phyloP scores from a whole-genome alignment of 768 basidiomycete genomes.

The Melanogaster broomeanus region DNA sequence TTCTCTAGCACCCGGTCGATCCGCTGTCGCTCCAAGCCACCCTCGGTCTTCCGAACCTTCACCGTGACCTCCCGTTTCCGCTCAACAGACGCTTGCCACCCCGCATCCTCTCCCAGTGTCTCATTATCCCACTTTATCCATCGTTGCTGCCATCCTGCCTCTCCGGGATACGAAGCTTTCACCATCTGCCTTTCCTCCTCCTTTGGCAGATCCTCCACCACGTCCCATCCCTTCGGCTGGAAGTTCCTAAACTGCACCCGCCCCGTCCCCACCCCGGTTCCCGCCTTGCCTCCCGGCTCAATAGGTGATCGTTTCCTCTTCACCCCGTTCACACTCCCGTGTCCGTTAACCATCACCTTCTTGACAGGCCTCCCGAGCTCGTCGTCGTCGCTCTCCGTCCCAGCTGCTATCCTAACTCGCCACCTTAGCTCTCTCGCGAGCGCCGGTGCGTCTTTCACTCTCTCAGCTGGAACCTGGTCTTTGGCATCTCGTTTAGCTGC shows the following conservation, averaged over 20 bases:
- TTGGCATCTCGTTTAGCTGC: slow-evolving; percentile 73
- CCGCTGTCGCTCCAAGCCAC: slow-evolving; percentile 68
- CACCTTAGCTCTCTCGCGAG: slow-evolving; percentile 85
- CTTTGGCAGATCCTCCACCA: slow-evolving; percentile 40
- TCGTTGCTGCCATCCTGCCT: slow-evolving; percentile 43
- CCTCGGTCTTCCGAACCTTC: slow-evolving; percentile 56
- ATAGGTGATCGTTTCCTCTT: slow-evolving; percentile 43
- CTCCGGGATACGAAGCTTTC: slow-evolving; percentile 42
- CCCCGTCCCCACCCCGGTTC: slow-evolving; percentile 16
- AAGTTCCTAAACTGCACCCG: slow-evolving; percentile 60
- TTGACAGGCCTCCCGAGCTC: slow-evolving; percentile 30
- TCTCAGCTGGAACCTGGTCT: slow-evolving; percentile 80
- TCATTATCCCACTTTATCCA: slow-evolving; percentile 42
- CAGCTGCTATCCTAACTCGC: slow-evolving; percentile 67
- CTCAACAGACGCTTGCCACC: slow-evolving; percentile 40
- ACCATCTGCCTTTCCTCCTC: slow-evolving; percentile 42
- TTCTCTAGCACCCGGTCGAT: slow-evolving; percentile 68
- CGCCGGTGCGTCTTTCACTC: slow-evolving; percentile 79
- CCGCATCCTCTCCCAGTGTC: slow-evolving; percentile 30
- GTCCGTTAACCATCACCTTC: slow-evolving; percentile 27
- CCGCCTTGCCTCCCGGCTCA: slow-evolving; percentile 8
- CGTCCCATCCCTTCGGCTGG: slow-evolving; percentile 68
- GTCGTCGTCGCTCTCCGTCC: slow-evolving; percentile 71
- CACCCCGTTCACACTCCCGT: slow-evolving; percentile 22
- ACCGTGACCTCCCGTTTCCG: slow-evolving; percentile 51